Evolutionary conservation across 1,284 basidiomycete species (phyloP).

Genomic region (Sanghuangporus weigelae): DNA sequence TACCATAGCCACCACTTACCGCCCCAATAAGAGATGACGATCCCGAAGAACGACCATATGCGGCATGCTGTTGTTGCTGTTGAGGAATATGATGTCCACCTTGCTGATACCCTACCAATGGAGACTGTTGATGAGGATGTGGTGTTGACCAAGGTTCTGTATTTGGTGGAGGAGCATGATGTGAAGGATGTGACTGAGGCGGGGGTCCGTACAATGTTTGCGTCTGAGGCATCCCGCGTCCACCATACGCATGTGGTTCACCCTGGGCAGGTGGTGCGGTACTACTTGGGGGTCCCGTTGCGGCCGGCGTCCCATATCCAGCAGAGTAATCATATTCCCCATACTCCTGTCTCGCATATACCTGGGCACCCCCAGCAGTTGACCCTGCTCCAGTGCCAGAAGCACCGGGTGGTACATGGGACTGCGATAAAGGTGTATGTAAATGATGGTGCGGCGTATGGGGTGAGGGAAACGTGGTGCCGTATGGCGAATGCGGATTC

Average conservation of each 20-base stretch:
- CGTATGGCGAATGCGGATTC: not conserved
- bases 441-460: slow-evolving; percentile 9
- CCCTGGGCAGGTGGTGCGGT: not conserved
- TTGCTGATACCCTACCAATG: not conserved
- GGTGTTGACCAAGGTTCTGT: not conserved
- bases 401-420: not conserved
- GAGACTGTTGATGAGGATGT: not conserved
- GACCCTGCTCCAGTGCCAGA: not conserved
- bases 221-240: not conserved
- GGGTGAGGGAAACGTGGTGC: not conserved
- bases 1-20: not conserved
- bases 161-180: too few relatives aligned
- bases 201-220: not conserved
- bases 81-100: not conserved
- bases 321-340: too few relatives aligned
- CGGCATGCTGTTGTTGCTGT: not conserved
- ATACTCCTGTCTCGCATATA: too few relatives aligned
- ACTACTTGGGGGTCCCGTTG: too few relatives aligned
- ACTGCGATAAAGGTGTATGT: not conserved
- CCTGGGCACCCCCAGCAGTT: not conserved
- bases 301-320: too few relatives aligned
- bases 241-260: not conserved
- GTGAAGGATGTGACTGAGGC: not conserved
- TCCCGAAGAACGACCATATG: not conserved
- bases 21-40: not conserved